Evolutionary conservation across 1,139 yeast genomes (phyloP), one percentile per base, ranked within the genome.

Genomic region (Hyphopichia buzzinii): DNA sequence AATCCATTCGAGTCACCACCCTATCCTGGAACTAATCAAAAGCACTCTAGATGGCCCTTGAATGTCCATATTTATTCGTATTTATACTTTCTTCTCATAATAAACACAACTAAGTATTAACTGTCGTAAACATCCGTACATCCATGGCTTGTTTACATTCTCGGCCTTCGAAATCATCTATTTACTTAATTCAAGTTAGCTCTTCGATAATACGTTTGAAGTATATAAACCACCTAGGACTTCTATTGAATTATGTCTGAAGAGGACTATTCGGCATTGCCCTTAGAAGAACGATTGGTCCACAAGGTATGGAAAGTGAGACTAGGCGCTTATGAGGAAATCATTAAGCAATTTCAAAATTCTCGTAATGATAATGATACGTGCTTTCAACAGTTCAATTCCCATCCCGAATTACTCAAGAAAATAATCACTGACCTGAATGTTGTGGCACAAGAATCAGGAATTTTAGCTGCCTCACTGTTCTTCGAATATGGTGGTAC

Each of bases 291-390:
- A 37, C 67, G 88, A 34, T 62, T 86, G 33, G 64, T 57, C 10
- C 94, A 86, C 58, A 82, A 81, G 53, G 79, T 77, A n/a, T 94
- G 98, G 98, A 90, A 89, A 59, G 97, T 81, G 11, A 79, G 99
- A 41, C 68, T 78, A 38, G 77, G 69, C 12, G 97, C 94, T 0
- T 92, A 90, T 55, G 84, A 81, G 38, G 92, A 86, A 48, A 57
- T 83, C 43, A 63, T 70, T 22, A 64, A 63, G 35, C 60, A 55
- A 34, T 85, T 87, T 50, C 71, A 76, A 34, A 62, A 58, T 27
- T 74, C 87, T 3, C 68, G 78, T 7, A 70, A 69, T 41, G 84
- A 77, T 39, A 57, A 69, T 11, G 87, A 77, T 43, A 73, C 69
- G 2, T 72, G 81, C 32, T 79, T 81, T 47, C 59, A 59, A 13